A percentile compares a stretch with the other conserved stretches of the same genome.
phyloP scores from a whole-genome alignment of 345 rosid genomes.

The Heritiera littoralis region DNA sequence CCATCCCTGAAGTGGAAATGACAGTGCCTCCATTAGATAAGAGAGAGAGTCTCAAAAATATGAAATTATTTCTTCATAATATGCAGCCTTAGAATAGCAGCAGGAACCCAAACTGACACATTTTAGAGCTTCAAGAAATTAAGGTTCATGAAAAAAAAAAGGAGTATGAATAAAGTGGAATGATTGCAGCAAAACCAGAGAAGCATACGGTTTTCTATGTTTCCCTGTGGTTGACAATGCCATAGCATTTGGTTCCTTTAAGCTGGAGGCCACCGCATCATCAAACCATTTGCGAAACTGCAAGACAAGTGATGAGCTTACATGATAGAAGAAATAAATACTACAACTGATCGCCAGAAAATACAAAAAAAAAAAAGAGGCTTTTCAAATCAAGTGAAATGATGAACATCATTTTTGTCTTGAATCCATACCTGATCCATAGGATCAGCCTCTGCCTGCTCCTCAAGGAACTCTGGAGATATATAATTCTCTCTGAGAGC shows the following conservation, averaged over 20 bases:
- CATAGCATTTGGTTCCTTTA: constrained; percentile 92
- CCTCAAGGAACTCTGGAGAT: constrained; percentile 78
- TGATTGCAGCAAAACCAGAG: constrained; percentile 19
- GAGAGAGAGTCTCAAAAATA: not conserved
- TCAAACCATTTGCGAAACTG: constrained; percentile 91
- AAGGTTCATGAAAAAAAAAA: not conserved
- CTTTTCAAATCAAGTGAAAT: not conserved
- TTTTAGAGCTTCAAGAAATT: constrained; percentile 12
- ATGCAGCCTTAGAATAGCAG: constrained; percentile 9
- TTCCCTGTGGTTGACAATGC: constrained; percentile 70
- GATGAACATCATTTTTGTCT: not conserved
- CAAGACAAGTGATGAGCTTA: constrained; percentile 27
- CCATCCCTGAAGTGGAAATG: not conserved
- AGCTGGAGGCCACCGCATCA: constrained; percentile 70
- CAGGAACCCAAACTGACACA: not conserved
- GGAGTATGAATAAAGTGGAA: not conserved
- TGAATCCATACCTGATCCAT: constrained; percentile 52
- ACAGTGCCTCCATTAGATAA: constrained; percentile 8
- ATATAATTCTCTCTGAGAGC: constrained; percentile 80
- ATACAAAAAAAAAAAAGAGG: not conserved
- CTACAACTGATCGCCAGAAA: not conserved
- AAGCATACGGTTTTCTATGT: constrained; percentile 65
- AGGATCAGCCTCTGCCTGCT: constrained; percentile 67
- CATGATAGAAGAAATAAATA: not conserved
- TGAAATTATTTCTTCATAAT: not conserved